These are phyloP conservation scores for Corymbia calophylla DNA, from an alignment of 441 rosid genomes.

Conservation along the genomic window DNA sequence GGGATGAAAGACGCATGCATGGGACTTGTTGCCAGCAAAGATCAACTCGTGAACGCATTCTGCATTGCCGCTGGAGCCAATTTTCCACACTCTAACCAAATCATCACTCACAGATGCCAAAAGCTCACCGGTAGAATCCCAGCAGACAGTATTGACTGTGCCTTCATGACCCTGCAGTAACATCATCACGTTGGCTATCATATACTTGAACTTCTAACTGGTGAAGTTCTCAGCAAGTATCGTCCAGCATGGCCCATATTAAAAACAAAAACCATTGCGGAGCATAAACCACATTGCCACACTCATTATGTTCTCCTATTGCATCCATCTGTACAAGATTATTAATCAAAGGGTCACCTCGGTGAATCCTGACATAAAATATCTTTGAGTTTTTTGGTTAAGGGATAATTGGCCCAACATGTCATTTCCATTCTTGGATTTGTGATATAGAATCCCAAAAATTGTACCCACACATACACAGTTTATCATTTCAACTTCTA, in stretches of 20 bases:
- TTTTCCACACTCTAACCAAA: conserved; percentile 78
- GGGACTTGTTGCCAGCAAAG: conserved; percentile 75
- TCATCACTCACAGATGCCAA: conserved; percentile 90
- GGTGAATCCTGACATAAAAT: neutral
- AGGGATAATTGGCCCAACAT: neutral
- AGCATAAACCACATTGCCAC: neutral
- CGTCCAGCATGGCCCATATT: neutral
- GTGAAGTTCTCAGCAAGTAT: neutral
- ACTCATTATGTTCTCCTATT: neutral
- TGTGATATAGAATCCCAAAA: neutral
- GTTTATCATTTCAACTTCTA: neutral
- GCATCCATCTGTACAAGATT: neutral
- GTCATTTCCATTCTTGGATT: neutral
- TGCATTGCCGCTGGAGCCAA: conserved; percentile 71
- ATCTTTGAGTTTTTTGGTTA: neutral
- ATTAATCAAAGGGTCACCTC: neutral
- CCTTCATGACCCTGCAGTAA: conserved; percentile 68
- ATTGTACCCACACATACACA: neutral
- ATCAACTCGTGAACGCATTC: conserved; percentile 75
- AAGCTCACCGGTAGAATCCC: conserved; percentile 85
- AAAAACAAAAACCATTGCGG: neutral
- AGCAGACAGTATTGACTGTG: conserved; percentile 67
- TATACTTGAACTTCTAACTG: neutral
- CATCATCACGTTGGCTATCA: neutral
- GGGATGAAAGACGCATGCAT: conserved; percentile 87